Evolutionary conservation across 306 rosid genomes (phyloP), one percentile per base, ranked within the genome.

Genomic region (Vigna radiata): DNA sequence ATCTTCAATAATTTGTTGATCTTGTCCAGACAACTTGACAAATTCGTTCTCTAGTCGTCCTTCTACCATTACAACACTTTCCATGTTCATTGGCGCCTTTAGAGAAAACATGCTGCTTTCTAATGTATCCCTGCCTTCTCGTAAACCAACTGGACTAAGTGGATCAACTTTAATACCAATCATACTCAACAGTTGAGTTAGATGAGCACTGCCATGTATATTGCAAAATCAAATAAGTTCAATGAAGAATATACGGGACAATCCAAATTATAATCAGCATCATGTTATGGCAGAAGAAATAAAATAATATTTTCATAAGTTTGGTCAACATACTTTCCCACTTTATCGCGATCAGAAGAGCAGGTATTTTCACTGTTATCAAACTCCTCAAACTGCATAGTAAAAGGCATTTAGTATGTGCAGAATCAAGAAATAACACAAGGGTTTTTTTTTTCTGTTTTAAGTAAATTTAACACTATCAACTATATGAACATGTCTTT

Each of bases 361-460:
- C 21, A 41, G 61, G 81, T 56, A 73, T 50, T 54, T 70, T 82
- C 81, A 39, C 83, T 46, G 16, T 74, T 55, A 79, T 80, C 84
- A 83, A 85, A 77, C 60, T 87, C 91, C 78, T 86, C 88, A 76
- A 47, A 84, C 81, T 90, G 93, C 83, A 81, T 33, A 76, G 79
- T 47, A 75, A 37, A 81, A 58, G 70, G 77, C 67, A 43, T 61
- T 66, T 14, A 64, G 68, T 29, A 63, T 49, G 52, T 59, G 64
- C 21, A 29, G 52, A 79, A 50, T 70, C 9, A 54, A 72, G 46
- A 49, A 15, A 80, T 21, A 70, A 48, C 19, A 70, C 31, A n/a
- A 17, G 29, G 36, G 5, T 41, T 43, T 43, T 17, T 6, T 11
- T 11, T 21, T 41, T 46, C 27, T 64, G n/a, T 29, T 17, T 48